Conservation (phyloP, 441 rosid species). For the Lepidium campestre region DNA sequence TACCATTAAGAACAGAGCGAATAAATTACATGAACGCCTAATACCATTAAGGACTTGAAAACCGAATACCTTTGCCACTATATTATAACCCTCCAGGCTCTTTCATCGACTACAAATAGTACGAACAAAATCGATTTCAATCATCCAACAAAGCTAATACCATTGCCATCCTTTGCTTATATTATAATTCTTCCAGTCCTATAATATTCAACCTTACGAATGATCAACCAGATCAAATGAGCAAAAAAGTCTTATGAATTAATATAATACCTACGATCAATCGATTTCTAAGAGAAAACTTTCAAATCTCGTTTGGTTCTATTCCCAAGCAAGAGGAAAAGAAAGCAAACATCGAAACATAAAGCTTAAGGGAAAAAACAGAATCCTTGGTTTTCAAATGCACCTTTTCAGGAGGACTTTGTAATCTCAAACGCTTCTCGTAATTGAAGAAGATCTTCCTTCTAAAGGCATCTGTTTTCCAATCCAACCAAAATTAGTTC, state of each 20-base stretch:
- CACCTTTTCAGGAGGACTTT: conserved; percentile 93
- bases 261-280: background rate
- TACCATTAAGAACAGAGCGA: background rate
- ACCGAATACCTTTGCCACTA: background rate
- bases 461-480: conserved; percentile 59
- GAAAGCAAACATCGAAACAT: background rate
- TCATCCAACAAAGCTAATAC: too few species aligned
- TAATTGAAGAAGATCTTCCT: conserved; percentile 85
- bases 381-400: background rate
- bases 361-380: background rate
- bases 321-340: background rate
- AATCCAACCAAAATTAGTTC: background rate
- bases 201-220: background rate
- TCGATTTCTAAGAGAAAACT: background rate
- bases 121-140: background rate
- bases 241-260: background rate
- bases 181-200: background rate
- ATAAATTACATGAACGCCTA: background rate
- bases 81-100: background rate
- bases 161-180: too few species aligned
- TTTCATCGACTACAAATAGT: background rate
- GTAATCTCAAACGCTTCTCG: conserved; percentile 83
- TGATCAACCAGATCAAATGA: background rate
- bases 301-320: background rate
- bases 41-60: too few species aligned